These are phyloP conservation scores for Lasiosphaeriaceae sp. DNA, from an alignment of 495 filamentous ascomycete species.

Conservation along the genomic window DNA sequence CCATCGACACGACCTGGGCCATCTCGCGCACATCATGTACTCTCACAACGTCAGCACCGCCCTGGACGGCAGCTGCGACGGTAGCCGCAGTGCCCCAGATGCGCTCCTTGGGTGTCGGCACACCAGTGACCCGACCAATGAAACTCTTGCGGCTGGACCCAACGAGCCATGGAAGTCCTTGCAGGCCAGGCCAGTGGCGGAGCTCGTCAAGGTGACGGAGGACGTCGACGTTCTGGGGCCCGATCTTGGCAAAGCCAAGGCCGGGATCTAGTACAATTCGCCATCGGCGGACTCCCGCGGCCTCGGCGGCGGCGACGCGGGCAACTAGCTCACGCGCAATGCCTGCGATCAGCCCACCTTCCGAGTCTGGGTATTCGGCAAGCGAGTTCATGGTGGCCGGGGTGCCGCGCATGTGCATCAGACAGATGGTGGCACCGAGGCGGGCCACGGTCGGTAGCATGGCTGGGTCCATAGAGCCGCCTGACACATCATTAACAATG, in stretches of 20 bases:
- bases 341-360: constrained; percentile 62
- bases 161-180: constrained; percentile 81
- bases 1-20: constrained; percentile 80
- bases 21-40: constrained; percentile 95
- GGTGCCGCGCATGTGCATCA: constrained; percentile 95
- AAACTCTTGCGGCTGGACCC: constrained; percentile 90
- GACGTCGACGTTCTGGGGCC: constrained; percentile 75
- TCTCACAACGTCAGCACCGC: constrained; percentile 91
- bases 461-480: constrained; percentile 68
- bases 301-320: constrained; percentile 73
- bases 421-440: constrained; percentile 74
- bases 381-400: constrained; percentile 76
- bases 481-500: constrained; percentile 93
- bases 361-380: constrained; percentile 58
- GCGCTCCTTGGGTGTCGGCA: constrained; percentile 53
- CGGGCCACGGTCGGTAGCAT: constrained; percentile 82
- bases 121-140: constrained; percentile 77
- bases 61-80: constrained; percentile 79
- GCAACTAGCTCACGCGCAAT: constrained; percentile 65
- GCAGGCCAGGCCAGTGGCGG: constrained; percentile 57
- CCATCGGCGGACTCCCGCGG: constrained; percentile 82
- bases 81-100: constrained; percentile 86
- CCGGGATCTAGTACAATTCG: constrained; percentile 93
- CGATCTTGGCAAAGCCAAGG: constrained; percentile 86
- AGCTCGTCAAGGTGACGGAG: constrained; percentile 63